Percentiles rank a stretch among this genome's conserved stretches.
phyloP scores from a whole-genome alignment of 164 flowering plant genomes.

The Paratinospora sagittata region DNA sequence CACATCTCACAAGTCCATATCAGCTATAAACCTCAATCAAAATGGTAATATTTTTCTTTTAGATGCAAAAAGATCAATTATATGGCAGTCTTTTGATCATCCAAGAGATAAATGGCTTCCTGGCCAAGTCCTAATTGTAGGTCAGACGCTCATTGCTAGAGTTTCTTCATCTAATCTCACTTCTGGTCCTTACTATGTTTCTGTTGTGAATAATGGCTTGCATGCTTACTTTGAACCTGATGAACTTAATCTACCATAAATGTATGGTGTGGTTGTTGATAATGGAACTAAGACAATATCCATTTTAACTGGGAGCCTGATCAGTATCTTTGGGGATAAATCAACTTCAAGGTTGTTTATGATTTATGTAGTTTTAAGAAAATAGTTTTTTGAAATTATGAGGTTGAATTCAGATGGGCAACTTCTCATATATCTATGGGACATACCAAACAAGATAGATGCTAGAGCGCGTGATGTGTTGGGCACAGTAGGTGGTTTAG shows the following conservation, averaged over 20 bases:
- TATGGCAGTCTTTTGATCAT: conserved; percentile 35
- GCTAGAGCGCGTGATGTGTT: too few relatives aligned
- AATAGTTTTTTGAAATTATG: conserved; percentile 14
- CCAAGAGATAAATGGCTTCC: conserved; percentile 24
- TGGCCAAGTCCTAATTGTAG: conserved; percentile 17
- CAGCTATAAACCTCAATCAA: neutral
- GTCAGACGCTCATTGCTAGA: conserved; percentile 15
- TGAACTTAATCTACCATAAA: conserved; percentile 9
- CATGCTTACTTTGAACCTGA: conserved; percentile 8
- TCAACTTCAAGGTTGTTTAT: too few relatives aligned
- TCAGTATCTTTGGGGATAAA: too few relatives aligned
- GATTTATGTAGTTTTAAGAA: too few relatives aligned
- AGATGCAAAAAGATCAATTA: too few relatives aligned
- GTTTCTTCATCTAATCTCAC: conserved; percentile 14
- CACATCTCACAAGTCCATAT: neutral
- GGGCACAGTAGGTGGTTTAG: conserved; percentile 4
- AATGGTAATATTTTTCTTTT: too few relatives aligned
- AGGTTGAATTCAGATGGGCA: conserved; percentile 33
- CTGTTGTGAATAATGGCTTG: conserved; percentile 7
- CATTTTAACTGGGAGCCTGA: too few relatives aligned
- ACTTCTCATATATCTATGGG: conserved; percentile 22
- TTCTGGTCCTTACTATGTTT: conserved; percentile 8
- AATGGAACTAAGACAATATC: neutral
- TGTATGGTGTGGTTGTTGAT: neutral
- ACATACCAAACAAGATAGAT: too few relatives aligned